Base-by-base conservation (phyloP, 306 rosid genomes). In the Citrullus amarus region DNA sequence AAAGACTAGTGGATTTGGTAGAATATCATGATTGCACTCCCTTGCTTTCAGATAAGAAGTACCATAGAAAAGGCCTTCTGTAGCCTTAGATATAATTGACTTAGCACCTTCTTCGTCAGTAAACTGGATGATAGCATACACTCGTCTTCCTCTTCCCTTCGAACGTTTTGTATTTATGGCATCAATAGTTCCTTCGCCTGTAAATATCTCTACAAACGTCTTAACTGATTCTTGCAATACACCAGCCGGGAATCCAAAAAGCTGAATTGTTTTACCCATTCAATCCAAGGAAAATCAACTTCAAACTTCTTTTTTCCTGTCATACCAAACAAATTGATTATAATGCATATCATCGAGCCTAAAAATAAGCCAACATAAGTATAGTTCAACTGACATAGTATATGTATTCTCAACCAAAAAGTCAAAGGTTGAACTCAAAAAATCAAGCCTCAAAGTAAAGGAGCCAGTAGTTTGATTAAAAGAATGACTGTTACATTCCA, bases 111-210 rank as follows among this genome's bases (percentile, higher is more conserved):
- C 12, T 62, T 44, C 51, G 0, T 71, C 16, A 34, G 70, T 83
- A 83, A 94, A 94, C 79, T 92, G 97, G 62, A 94, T 84, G 48
- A 83, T 87, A 51, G 96, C 97, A 85, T 4, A 85, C 60, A 86
- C 82, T 79, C 89, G 85, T 48, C 30, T 43, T 76, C 13, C 28
- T 32, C 55, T 62, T 8, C 78, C 80, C 78, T 80, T 86, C 34
- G 84, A 78, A 30, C 14, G 71, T 72, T 93, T 89, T 44, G 87
- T 2, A 83, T 84, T 90, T 16, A 88, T 75, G 74, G 91, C 91
- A 71, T n/a, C 82, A 25, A 90, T 82, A 78, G 88, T 86, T 78
- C 82, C 95, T 79, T 83, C 28, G 66, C 96, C 97, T 1, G 89
- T 87, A 79, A 51, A 14, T 4, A 0, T 0, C 90, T 94, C 97